Evolutionary conservation across 179 eudicot genomes (phyloP), one percentile per base, ranked within the genome.

Genomic region (Silene vulgaris): DNA sequence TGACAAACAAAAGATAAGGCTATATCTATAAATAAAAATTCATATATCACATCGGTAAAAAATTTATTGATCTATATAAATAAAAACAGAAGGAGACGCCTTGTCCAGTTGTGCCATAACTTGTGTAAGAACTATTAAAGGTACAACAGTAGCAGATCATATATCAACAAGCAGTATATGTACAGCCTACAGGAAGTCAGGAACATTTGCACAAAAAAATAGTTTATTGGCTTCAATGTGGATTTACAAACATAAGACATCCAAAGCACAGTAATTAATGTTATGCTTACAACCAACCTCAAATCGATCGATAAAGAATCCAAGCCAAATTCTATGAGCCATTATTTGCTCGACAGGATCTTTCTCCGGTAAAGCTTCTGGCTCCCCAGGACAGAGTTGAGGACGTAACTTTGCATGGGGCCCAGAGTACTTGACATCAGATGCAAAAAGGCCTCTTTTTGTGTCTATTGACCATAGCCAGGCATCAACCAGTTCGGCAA

Each of bases 391-490:
- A 71, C 82, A 85, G 80, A 96, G 94, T 70, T 93, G 99, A 84
- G 99, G 99, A 78, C 99, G 86, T 78, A 96, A 84, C 77, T 75
- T 90, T 61, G 99, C 97, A 79, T 90, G 78, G 69, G 99, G 99
- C 54, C 99, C 99, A 83, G 87, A 87, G 77, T 72, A 88, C 86
- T 84, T 88, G 80, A 79, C 81, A 54, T 93, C 92, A 70, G 93
- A 93, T 74, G 99, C 99, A 89, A 96, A 93, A 73, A 96, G 86
- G 54, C 99, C 99, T 76, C 97, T 82, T 79, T 91, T 91, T 65
- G 98, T 93, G 82, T 96, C 99, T 56, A 96, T 87, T 65, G 99
- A 91, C 99, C 99, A 96, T 75, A 93, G 81, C 99, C 99, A 96
- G 64, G 99, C 99, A 89, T 96, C 99, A 63, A 93, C 97, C 72